Evolutionary conservation across 2,329 filamentous ascomycete genomes (phyloP).

Genomic region (Penicillium sp.): DNA sequence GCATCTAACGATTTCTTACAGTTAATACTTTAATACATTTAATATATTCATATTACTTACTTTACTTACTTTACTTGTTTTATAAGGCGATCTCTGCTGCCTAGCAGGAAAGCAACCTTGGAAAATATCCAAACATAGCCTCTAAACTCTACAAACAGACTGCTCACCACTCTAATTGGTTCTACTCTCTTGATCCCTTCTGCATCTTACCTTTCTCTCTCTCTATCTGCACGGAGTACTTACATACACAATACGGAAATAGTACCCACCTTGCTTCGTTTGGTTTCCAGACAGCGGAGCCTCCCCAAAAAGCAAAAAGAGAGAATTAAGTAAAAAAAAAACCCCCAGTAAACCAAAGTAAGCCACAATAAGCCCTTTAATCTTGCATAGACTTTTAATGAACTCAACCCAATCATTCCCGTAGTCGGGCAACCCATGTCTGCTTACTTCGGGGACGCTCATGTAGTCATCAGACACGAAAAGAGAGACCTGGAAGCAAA

Average conservation of each 20-base stretch:
- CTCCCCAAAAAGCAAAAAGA: background rate
- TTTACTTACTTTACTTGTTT: background rate
- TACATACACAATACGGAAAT: background rate
- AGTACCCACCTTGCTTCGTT: conserved; percentile 1
- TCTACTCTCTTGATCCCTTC: background rate
- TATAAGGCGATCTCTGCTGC: conserved; percentile 14
- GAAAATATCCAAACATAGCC: no score
- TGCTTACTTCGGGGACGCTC: background rate
- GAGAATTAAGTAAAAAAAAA: background rate
- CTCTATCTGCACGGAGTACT: background rate
- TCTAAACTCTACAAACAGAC: conserved; percentile 7
- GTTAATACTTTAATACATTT: background rate
- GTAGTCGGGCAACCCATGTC: background rate
- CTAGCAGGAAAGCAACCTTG: conserved; percentile 1
- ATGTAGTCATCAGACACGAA: background rate
- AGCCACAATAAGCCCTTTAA: conserved; percentile 1
- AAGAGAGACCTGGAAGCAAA: background rate
- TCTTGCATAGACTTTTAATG: background rate
- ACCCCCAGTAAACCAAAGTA: background rate
- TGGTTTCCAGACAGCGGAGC: conserved; percentile 9
- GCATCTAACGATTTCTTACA: conserved; percentile 2
- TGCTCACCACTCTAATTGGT: conserved; percentile 3
- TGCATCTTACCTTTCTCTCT: conserved; percentile 14
- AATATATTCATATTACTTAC: background rate
- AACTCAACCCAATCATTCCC: background rate